Evolutionary conservation across 1,139 yeast species (phyloP).

Genomic region (Saccharomyces hybrid): DNA sequence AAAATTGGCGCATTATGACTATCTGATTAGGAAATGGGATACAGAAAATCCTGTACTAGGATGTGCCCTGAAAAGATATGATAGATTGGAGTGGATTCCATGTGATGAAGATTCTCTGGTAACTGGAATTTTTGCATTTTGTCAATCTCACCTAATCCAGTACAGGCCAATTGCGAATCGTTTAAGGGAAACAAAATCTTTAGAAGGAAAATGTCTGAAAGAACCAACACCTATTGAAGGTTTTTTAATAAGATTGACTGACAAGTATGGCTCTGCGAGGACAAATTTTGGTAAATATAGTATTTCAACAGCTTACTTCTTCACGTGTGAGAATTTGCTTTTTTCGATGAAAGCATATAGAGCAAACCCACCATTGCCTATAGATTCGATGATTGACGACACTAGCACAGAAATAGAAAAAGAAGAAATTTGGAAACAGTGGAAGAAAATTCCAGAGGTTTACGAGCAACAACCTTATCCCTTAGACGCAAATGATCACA

Average conservation of each 20-base stretch:
- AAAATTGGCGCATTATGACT: conserved; percentile 15
- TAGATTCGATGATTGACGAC: conserved; percentile 28
- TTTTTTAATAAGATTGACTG: conserved; percentile 52
- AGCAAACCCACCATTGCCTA: conserved; percentile 56
- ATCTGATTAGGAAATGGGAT: conserved; percentile 17
- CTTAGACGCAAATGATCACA: conserved; percentile 41
- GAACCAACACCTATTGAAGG: conserved; percentile 78
- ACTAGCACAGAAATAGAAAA: conserved; percentile 23
- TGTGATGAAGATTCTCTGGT: conserved; percentile 32
- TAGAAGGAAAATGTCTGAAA: conserved; percentile 13
- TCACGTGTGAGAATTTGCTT: conserved; percentile 52
- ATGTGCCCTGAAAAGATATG: conserved; percentile 57
- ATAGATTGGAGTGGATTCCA: conserved; percentile 66
- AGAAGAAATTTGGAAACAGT: conserved; percentile 16
- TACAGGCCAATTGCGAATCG: conserved; percentile 43
- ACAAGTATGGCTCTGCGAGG: conserved; percentile 41
- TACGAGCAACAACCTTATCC: conserved; percentile 48
- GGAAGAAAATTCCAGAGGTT: conserved; percentile 31
- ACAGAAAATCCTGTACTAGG: conserved; percentile 35
- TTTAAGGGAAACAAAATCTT: conserved; percentile 31
- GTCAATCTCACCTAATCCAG: conserved; percentile 14
- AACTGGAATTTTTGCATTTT: conserved; percentile 6
- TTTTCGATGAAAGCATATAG: conserved; percentile 49
- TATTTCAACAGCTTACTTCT: conserved; percentile 53
- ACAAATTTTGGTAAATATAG: conserved; percentile 39